Conservation (phyloP, 2,329 filamentous ascomycete species). For the Metarhizium anisopliae region DNA sequence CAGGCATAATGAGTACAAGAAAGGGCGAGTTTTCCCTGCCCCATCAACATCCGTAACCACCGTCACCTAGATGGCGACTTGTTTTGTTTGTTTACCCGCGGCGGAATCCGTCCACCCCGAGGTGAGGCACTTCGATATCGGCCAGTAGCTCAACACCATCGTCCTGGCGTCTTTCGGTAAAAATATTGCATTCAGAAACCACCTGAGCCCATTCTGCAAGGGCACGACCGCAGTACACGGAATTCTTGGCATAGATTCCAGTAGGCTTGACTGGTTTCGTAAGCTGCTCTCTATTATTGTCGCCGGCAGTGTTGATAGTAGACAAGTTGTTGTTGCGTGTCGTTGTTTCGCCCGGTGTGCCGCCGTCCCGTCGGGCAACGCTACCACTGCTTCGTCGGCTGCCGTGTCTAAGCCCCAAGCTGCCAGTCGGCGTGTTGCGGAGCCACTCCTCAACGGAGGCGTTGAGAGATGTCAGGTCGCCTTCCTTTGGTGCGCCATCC, state of each 20-base stretch:
- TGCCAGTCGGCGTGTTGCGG: constrained; percentile 9
- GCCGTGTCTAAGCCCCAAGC: neutral
- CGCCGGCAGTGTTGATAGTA: constrained; percentile 5
- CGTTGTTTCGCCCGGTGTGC: constrained; percentile 1
- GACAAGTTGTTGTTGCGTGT: neutral
- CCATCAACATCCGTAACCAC: neutral
- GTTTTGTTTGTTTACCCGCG: neutral
- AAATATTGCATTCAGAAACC: constrained; percentile 71
- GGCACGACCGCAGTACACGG: constrained; percentile 60
- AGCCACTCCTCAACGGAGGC: constrained; percentile 22
- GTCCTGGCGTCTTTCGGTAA: constrained; percentile 64
- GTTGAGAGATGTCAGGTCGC: constrained; percentile 13
- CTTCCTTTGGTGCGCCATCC: neutral
- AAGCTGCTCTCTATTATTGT: constrained; percentile 20
- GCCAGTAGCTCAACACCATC: constrained; percentile 60
- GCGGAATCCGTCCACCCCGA: constrained; percentile 33
- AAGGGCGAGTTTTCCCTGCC: neutral
- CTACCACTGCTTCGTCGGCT: neutral
- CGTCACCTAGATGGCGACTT: too few relatives aligned
- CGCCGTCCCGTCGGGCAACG: neutral
- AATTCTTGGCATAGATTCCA: constrained; percentile 34
- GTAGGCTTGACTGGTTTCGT: constrained; percentile 37
- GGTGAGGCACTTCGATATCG: constrained; percentile 51
- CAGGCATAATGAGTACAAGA: neutral
- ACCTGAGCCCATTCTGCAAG: constrained; percentile 72